These are phyloP conservation scores for Diaporthe citri DNA, from an alignment of 2,329 filamentous ascomycete genomes.

Conservation along the genomic window DNA sequence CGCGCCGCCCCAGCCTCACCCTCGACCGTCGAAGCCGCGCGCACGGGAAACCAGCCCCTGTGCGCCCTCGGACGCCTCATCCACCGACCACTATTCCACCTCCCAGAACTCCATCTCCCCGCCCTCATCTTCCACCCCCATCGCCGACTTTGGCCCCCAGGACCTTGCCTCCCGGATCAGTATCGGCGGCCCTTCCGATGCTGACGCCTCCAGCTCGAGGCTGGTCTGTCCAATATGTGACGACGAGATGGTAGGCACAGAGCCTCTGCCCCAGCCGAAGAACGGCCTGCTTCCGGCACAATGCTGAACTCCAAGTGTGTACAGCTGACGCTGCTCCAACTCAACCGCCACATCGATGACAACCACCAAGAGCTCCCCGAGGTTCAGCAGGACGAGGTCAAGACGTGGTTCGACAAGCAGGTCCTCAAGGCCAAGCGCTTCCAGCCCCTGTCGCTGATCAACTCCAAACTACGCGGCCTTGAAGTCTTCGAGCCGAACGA, in stretches of 20 bases:
- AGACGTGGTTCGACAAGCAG: slow-evolving; percentile 96
- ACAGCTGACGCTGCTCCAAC: slow-evolving; percentile 89
- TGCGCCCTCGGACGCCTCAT: slow-evolving; percentile 73
- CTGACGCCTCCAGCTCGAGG: slow-evolving; percentile 70
- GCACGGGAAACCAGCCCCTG: slow-evolving; percentile 61
- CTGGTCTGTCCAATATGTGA: slow-evolving; percentile 97
- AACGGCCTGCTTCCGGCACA: not conserved
- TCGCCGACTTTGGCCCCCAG: slow-evolving; percentile 75
- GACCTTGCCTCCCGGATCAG: slow-evolving; percentile 87
- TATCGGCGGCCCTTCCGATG: slow-evolving; percentile 67
- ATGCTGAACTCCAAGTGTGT: slow-evolving; percentile 33
- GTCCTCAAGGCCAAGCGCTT: slow-evolving; percentile 94
- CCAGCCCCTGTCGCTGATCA: slow-evolving; percentile 89
- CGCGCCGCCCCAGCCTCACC: slow-evolving; percentile 68
- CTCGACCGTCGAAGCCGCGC: slow-evolving; percentile 40
- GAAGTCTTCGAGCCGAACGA: slow-evolving; percentile 97
- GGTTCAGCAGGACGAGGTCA: slow-evolving; percentile 91
- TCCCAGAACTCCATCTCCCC: slow-evolving; percentile 65
- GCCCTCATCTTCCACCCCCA: slow-evolving; percentile 68
- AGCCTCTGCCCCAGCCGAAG: not conserved
- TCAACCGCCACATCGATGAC: slow-evolving; percentile 90
- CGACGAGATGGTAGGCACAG: slow-evolving; percentile 86
- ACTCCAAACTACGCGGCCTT: slow-evolving; percentile 92
- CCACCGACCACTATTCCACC: slow-evolving; percentile 81
- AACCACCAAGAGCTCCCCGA: slow-evolving; percentile 90